A percentile compares a stretch with the other conserved stretches of the same genome.
Conservation (phyloP, 306 rosid species). For the Astragalus membranaceus region DNA sequence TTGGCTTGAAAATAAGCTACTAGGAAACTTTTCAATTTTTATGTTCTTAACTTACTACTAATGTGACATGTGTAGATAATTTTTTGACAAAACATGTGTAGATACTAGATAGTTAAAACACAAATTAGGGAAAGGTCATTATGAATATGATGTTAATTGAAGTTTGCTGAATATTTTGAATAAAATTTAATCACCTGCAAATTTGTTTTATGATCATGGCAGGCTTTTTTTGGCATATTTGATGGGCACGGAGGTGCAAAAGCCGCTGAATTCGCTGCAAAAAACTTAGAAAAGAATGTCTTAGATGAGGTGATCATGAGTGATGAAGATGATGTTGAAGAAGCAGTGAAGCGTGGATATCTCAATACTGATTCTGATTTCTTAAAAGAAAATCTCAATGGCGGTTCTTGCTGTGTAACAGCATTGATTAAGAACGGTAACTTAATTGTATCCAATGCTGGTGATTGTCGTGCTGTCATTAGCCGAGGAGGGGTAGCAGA, state of each 20-base stretch:
- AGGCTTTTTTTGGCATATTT: slow-evolving; percentile 86
- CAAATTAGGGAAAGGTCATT: neutral
- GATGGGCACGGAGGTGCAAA: slow-evolving; percentile 96
- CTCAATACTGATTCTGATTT: slow-evolving; percentile 74
- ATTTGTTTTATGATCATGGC: slow-evolving; percentile 22
- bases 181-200: slow-evolving; percentile 7
- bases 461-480: slow-evolving; percentile 94
- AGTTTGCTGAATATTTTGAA: neutral
- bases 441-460: slow-evolving; percentile 75
- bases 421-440: slow-evolving; percentile 68
- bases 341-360: slow-evolving; percentile 81
- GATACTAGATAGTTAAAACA: neutral
- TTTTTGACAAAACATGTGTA: no score
- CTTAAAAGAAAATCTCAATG: slow-evolving; percentile 56
- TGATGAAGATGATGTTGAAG: slow-evolving; percentile 38
- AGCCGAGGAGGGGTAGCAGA: slow-evolving; percentile 74
- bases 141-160: neutral
- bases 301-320: slow-evolving; percentile 50
- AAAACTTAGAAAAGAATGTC: slow-evolving; percentile 62
- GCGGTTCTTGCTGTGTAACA: slow-evolving; percentile 88
- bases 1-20: no score
- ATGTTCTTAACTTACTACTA: no score
- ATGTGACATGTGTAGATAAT: no score
- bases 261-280: slow-evolving; percentile 82
- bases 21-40: no score